A percentile compares a stretch with the other conserved stretches of the same genome.
These are phyloP conservation scores for Conringia planisiliqua DNA, from an alignment of 345 rosid species.

Conservation along the genomic window DNA sequence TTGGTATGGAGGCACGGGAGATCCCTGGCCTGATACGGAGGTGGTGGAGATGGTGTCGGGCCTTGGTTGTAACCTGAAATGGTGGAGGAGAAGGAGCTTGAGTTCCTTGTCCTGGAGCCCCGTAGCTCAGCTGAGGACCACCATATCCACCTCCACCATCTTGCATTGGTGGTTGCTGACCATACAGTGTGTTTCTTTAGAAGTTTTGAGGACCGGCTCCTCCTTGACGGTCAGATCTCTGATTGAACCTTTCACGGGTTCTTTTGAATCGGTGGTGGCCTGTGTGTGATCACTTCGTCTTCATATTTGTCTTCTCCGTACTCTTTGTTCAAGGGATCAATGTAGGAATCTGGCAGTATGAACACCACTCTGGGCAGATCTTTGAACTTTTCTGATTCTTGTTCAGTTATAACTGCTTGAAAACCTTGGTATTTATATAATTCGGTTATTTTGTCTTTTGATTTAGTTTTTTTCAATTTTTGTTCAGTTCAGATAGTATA, in stretches of 20 bases:
- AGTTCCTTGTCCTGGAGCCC: conserved; percentile 35
- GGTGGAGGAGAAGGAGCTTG: conserved; percentile 34
- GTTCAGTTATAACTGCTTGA: conserved; percentile 89
- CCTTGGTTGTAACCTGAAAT: conserved; percentile 38
- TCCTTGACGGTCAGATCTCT: conserved; percentile 39
- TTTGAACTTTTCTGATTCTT: conserved; percentile 76
- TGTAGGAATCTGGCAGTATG: conserved; percentile 87
- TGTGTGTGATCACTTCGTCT: conserved; percentile 71
- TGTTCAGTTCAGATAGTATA: too few species aligned
- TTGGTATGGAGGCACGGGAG: conserved; percentile 36
- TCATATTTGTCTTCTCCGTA: conserved; percentile 96
- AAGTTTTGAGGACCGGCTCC: conserved; percentile 33
- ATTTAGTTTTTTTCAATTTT: too few species aligned
- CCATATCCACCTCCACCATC: conserved; percentile 47
- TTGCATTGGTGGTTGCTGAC: conserved; percentile 43
- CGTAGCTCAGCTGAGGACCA: conserved; percentile 46
- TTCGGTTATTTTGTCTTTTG: too few species aligned
- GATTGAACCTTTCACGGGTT: conserved; percentile 39
- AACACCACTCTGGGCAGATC: conserved; percentile 83
- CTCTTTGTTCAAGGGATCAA: conserved; percentile 82
- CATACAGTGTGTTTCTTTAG: conserved; percentile 40
- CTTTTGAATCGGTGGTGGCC: conserved; percentile 81
- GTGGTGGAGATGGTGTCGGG: conserved; percentile 18
- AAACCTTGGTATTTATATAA: conserved; percentile 93
- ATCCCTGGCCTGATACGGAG: conserved; percentile 39